A percentile compares a stretch with the other conserved stretches of the same genome.
Conservation (phyloP, 1,284 basidiomycete genomes). For the Cutaneotrichosporon sp. region DNA sequence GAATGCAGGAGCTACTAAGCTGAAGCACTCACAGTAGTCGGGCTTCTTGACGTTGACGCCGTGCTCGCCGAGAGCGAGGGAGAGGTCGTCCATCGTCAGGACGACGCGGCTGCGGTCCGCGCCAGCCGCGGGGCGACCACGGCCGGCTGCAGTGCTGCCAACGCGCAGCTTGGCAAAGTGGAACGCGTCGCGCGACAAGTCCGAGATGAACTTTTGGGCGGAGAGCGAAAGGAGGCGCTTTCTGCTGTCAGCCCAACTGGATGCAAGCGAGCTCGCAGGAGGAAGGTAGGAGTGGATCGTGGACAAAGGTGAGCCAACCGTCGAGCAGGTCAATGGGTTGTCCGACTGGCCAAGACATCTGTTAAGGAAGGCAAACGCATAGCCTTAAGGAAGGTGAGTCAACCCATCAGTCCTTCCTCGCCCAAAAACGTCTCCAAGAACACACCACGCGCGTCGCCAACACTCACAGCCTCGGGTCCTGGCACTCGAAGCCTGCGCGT, state of each 20-base stretch:
- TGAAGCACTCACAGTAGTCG: conserved; percentile 59
- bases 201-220: conserved; percentile 96
- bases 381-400: not conserved
- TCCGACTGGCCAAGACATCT: too few species aligned
- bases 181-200: conserved; percentile 95
- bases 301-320: not conserved
- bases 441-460: too few species aligned
- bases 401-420: not conserved
- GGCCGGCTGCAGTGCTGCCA: conserved; percentile 54
- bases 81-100: conserved; percentile 95
- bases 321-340: too few species aligned
- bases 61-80: conserved; percentile 87
- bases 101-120: conserved; percentile 91
- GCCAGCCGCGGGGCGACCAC: conserved; percentile 46
- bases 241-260: conserved; percentile 55
- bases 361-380: too few species aligned
- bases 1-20: not conserved
- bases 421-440: not conserved
- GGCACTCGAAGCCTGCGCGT: conserved; percentile 91
- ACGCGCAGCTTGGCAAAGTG: conserved; percentile 93
- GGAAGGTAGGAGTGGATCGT: not conserved
- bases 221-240: conserved; percentile 92
- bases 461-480: conserved; percentile 83
- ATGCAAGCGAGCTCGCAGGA: not conserved
- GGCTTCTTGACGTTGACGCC: conserved; percentile 92